Evolutionary conservation across 371 early-diverging fungal species (phyloP), one percentile per base, ranked within the genome.

Genomic region (Fennellomyces sp.): DNA sequence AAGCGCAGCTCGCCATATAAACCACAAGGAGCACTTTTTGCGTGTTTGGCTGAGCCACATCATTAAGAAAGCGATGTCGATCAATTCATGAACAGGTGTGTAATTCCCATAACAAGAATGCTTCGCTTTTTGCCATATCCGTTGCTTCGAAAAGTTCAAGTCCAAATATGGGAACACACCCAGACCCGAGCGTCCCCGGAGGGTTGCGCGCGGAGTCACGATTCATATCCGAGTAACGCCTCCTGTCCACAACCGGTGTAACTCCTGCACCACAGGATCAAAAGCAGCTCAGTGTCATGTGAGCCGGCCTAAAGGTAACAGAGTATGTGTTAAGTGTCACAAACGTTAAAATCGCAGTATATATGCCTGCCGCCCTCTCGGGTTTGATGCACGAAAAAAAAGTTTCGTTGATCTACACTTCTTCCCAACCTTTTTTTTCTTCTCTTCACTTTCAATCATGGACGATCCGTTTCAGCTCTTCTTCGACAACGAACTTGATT

Each of bases 171-270:
- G 52, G 29, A 52, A 52, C 13, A 17, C 11, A 23, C 19, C 7
- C 0, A 5, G 11, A n/a, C 8, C 52, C 52, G 52, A 52, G 5
- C 27, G 25, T 33, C 52, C 52, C 52, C 52, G 52, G 52, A 52
- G 52, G 30, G 31, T 21, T 52, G 33, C 33, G 41, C 41, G 52
- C 52, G 52, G 52, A 52, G 52, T 52, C 52, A n/a, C 15, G 19
- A 17, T 52, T 52, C 52, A 52, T 52, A 31, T 52, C 52, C 52
- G 52, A 29, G 28, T 31, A 21, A 8, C 11, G 27, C n/a, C 41
- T 15, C 41, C 6, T 6, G 17, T 19, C 1, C 6, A 41, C 12
- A 41, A 17, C 15, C 19, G 17, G 45, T 45, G 45, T 45, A 21
- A 45, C 45, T 21, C 1, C n/a, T 45, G 1, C 8, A 36, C 56